These are phyloP conservation scores for Russula brevipes DNA, from an alignment of 768 basidiomycete genomes.

Conservation along the genomic window DNA sequence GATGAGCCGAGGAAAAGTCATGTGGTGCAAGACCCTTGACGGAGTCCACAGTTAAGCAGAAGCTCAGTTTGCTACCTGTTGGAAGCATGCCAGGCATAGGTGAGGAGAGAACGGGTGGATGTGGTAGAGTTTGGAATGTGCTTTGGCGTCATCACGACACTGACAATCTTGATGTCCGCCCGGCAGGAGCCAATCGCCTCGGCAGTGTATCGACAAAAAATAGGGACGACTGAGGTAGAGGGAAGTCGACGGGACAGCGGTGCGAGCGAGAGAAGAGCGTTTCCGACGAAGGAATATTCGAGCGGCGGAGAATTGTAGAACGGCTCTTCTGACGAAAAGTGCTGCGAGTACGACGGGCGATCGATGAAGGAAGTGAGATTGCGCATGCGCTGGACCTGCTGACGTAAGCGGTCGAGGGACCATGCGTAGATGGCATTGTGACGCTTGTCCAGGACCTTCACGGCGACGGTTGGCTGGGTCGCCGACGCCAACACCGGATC, in stretches of 20 bases:
- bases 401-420: constrained; percentile 84
- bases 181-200: constrained; percentile 96
- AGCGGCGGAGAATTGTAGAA: constrained; percentile 88
- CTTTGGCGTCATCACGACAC: constrained; percentile 56
- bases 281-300: constrained; percentile 89
- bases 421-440: constrained; percentile 87
- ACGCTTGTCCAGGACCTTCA: constrained; percentile 88
- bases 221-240: constrained; percentile 71
- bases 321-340: constrained; percentile 89
- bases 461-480: constrained; percentile 75
- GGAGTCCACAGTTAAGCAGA: constrained; percentile 79
- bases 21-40: constrained; percentile 87
- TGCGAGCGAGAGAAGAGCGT: constrained; percentile 74
- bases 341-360: constrained; percentile 87
- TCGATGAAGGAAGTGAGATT: constrained; percentile 87
- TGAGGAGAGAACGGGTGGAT: constrained; percentile 70
- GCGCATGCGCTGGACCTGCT: constrained; percentile 89
- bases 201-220: constrained; percentile 89
- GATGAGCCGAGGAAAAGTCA: constrained; percentile 81
- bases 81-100: constrained; percentile 64
- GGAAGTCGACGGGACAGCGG: constrained; percentile 74
- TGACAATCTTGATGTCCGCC: constrained; percentile 76
- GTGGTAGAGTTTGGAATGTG: constrained; percentile 55
- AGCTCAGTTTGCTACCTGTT: constrained; percentile 74
- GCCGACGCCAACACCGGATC: constrained; percentile 70